Base-by-base conservation (phyloP, 2,329 filamentous ascomycete species). In the Conoideocrella luteorostrata region DNA sequence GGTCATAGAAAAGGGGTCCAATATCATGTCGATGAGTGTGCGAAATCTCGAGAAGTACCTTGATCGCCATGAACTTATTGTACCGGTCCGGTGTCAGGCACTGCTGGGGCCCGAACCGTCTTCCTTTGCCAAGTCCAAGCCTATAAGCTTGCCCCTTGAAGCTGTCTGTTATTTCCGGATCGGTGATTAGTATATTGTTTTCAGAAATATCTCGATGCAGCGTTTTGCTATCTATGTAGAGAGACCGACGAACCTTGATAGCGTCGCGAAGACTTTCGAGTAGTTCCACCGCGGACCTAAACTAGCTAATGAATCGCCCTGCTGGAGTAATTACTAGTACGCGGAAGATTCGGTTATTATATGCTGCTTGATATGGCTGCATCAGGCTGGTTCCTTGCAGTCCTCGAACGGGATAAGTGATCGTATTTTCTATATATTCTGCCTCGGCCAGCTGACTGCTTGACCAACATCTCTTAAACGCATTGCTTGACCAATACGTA, bases 111-210 rank as follows among this genome's bases (percentile, higher is more conserved):
- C 34, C 13, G n/a, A 34, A 11, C 24, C 39, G 21, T 46, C 39
- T 30, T 46, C 44, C 44, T 44, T 41, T 9, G 37, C 45, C 13
- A 47, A 24, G 36, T 47, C 45, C 7, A 47, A 41, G 21, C 41
- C 39, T 23, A 47, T 47, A 20, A 47, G 32, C 45, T 41, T 44
- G 13, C 45, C 45, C n/a, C 29, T 35, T 44, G 20, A 37, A 47
- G 20, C 45, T 40, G 36, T 41, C 29, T 20, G 35, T 23, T 18
- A 3, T 34, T 10, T 30, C 22, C n/a, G 35, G 40, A 21, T 47
- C 36, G n/a, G 45, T 47, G 30, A 47, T 39, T 18, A 44, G 40
- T 23, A 47, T 39, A 20, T 44, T 47, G n/a, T 44, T 47, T 15
- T 43, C 41, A 7, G 41, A 47, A 4, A 47, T 47, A 18, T 47